Base-by-base conservation (phyloP, 768 basidiomycete genomes). In the Thelephora ganbajun region DNA sequence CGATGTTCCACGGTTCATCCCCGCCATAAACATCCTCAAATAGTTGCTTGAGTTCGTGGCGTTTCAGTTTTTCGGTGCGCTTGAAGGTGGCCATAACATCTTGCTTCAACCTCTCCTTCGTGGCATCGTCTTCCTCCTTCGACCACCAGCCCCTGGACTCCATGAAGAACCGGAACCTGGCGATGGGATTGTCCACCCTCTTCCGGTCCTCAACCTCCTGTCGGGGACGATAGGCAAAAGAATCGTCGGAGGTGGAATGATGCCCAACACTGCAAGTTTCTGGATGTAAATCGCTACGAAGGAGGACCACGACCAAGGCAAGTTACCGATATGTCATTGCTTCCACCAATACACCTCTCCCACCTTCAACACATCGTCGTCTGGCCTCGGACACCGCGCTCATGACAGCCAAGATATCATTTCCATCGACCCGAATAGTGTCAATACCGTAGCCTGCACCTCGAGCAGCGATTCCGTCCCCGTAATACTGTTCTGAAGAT, bases 181-280 rank as follows among this genome's bases (percentile, higher is more conserved):
- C 71, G 49, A 91, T 77, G 1, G 91, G 91, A 59, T 93, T 92
- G 52, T 94, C 88, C 48, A 96, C 79, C 30, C 86, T 80, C 66
- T 89, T 92, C 57, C 84, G 77, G 55, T 92, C 83, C 63, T 94
- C 88, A 26, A 96, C 93, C 57, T 94, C 93, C 48, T 87, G 76
- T 16, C 86, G 76, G 1, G 86, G 73, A 35, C 92, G 79, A 61
- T 97, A 97, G 18, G 91, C 92, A 57, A 87, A 93, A 4, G 90
- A 93, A 62, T 97, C 92, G 57, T 97, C 93, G 9, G 92, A 94
- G 0, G 88, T 93, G 14, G 87, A 90, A 60, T 93, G 90, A 59
- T 97, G 91, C n/a, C 91, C 85, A 11, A 96, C 82, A 22, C 84
- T 85, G 58, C 11, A 1, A 35, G 16, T 19, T 6, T 14, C 13